These are phyloP conservation scores for Linum usitatissimum DNA, from an alignment of 345 rosid genomes.

Conservation along the genomic window DNA sequence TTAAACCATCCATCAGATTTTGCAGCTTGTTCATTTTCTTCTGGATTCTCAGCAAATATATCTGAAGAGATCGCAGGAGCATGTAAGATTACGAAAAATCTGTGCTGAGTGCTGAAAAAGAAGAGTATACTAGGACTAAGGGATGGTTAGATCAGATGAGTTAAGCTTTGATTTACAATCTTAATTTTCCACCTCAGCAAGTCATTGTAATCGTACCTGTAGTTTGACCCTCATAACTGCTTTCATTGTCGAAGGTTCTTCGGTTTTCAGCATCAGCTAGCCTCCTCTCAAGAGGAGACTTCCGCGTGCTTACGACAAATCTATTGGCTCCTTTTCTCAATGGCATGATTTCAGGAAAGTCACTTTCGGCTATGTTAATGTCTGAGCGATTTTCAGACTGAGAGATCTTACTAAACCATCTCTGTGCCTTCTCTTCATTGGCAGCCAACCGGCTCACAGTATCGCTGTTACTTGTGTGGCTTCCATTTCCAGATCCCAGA, in stretches of 20 bases:
- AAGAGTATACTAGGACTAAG: no score
- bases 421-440: slow-evolving; percentile 75
- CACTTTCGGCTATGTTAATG: slow-evolving; percentile 23
- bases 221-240: not conserved
- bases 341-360: slow-evolving; percentile 29
- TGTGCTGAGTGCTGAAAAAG: not conserved
- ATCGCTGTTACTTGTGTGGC: slow-evolving; percentile 27
- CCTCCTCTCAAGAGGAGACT: slow-evolving; percentile 24
- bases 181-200: no score
- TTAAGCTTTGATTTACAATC: no score
- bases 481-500: slow-evolving; percentile 22
- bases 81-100: not conserved
- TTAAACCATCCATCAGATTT: slow-evolving; percentile 34
- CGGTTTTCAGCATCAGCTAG: slow-evolving; percentile 32
- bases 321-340: slow-evolving; percentile 27
- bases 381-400: slow-evolving; percentile 45
- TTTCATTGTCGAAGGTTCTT: slow-evolving; percentile 22
- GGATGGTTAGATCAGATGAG: no score
- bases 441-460: slow-evolving; percentile 45
- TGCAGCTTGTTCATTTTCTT: slow-evolving; percentile 34
- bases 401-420: slow-evolving; percentile 67
- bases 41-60: slow-evolving; percentile 14
- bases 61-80: not conserved
- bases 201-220: not conserved
- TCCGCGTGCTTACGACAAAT: slow-evolving; percentile 26